A percentile compares a stretch with the other conserved stretches of the same genome.
phyloP scores from a whole-genome alignment of 257 asterid species.

The Nicotiana tomentosiformis region DNA sequence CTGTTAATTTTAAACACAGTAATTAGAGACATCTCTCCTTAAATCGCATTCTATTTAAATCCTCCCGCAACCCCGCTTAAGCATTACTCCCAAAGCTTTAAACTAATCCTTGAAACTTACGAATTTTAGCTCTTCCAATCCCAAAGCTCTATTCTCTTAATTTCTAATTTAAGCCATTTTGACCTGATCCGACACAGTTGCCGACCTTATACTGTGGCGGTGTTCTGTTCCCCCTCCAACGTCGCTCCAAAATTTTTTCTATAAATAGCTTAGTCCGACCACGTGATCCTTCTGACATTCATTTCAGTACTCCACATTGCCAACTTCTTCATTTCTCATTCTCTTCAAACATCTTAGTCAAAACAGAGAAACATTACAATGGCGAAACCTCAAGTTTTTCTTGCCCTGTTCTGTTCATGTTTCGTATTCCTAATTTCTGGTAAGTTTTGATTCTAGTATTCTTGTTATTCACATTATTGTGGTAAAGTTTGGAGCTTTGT shows the following conservation, averaged over 20 bases:
- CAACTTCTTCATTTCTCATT: neutral
- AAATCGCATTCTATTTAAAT: neutral
- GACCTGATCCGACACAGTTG: neutral
- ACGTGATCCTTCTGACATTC: neutral
- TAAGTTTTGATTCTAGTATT: neutral
- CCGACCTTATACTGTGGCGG: constrained; percentile 30
- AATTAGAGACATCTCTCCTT: neutral
- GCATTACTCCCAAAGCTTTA: neutral
- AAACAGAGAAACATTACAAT: constrained; percentile 1
- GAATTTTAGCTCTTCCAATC: neutral
- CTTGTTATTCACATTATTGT: neutral
- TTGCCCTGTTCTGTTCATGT: neutral
- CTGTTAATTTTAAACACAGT: neutral
- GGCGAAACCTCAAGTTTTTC: constrained; percentile 6
- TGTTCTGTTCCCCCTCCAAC: neutral
- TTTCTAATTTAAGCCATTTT: neutral
- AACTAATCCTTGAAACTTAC: neutral
- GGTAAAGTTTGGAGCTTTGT: neutral
- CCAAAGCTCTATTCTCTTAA: neutral
- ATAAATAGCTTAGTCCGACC: neutral
- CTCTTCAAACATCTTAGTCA: neutral
- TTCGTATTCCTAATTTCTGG: constrained; percentile 29
- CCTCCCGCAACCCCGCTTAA: constrained; percentile 2
- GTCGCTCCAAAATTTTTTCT: neutral
- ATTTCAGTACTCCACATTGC: neutral